These are phyloP conservation scores for Xylaria flabelliformis DNA, from an alignment of 495 filamentous ascomycete genomes.

Conservation along the genomic window DNA sequence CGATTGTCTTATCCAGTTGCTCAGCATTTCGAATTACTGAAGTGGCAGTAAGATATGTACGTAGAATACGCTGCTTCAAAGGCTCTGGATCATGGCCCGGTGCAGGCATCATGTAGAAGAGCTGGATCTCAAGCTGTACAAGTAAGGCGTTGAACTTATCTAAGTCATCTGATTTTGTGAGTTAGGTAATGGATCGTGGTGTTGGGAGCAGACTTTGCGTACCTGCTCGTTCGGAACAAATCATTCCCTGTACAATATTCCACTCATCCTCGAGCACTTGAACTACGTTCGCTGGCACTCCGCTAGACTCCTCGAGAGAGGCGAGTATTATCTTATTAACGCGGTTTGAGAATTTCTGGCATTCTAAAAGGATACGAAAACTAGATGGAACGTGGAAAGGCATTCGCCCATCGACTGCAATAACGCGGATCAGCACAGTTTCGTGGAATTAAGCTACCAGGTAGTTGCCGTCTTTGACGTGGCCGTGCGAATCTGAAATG, in stretches of 20 bases:
- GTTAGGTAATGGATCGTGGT: neutral
- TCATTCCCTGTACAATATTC: slow-evolving; percentile 45
- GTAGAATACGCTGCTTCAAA: slow-evolving; percentile 50
- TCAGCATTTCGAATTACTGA: slow-evolving; percentile 41
- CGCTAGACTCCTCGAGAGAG: slow-evolving; percentile 48
- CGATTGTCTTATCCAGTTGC: slow-evolving; percentile 39
- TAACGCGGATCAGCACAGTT: neutral
- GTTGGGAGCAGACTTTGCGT: slow-evolving; percentile 10
- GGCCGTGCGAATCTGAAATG: neutral
- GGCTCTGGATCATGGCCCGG: slow-evolving; percentile 42
- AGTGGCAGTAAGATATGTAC: slow-evolving; percentile 49
- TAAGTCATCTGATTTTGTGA: slow-evolving; percentile 38
- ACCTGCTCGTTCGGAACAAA: slow-evolving; percentile 53
- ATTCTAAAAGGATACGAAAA: slow-evolving; percentile 50
- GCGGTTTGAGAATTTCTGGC: slow-evolving; percentile 48
- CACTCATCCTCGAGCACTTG: slow-evolving; percentile 53
- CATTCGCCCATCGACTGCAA: slow-evolving; percentile 42
- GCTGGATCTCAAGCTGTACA: slow-evolving; percentile 52
- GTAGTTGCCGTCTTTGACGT: too few species aligned
- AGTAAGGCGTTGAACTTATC: slow-evolving; percentile 50
- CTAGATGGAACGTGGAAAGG: slow-evolving; percentile 46
- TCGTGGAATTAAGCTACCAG: neutral
- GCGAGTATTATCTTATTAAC: slow-evolving; percentile 49
- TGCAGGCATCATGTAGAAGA: slow-evolving; percentile 53
- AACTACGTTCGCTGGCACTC: slow-evolving; percentile 49